Base-by-base conservation (phyloP, 495 filamentous ascomycete species). In the Hyaloscypha bicolor region DNA sequence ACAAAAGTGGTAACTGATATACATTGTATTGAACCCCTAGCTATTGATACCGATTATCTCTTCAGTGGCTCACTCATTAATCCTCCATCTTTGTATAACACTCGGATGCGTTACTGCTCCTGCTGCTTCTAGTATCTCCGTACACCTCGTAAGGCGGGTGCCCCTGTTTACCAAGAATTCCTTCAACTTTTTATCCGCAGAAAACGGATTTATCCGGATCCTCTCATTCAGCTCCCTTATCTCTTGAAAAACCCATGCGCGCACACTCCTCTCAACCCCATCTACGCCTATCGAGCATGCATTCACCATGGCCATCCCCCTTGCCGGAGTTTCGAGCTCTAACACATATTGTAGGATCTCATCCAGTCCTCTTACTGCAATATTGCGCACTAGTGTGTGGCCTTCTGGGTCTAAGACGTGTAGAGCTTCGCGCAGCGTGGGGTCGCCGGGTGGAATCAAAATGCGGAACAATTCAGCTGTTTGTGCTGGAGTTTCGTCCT, bases 291-390 rank as follows among this genome's bases (percentile, higher is more conserved):
- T 32, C 8, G 22, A 19, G 45, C 64, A 61, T 3, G 29, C 53
- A 39, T 67, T 67, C 9, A 67, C 65, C 65, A 67, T 67, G 5
- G 59, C 58, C 5, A n/a, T 1, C n/a, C 58, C 6, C 48, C 65
- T 35, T 6, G 59, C 25, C 6, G 60, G 59, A 14, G 55, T 37
- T 16, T 62, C 65, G 16, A 67, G 45, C 19, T 45, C n/a, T 12
- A 67, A 48, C 16, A 69, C 45, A 25, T 69, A 69, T 9, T 60
- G n/a, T 8, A 69, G 55, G 19, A 65, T 60, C 53, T 64, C 67
- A 29, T 59, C 39, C 9, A 69, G 39, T 8, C 67, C 67, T 21
- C 61, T 4, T 14, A 37, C 55, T 35, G 67, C 62, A 9, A 65
- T 51, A 55, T 69, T 69, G 31, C 55, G 53, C n/a, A 61, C 48